Percentiles rank a stretch among this genome's conserved stretches.
These are phyloP conservation scores for Venturiaceae sp. DNA, from an alignment of 2,329 filamentous ascomycete genomes.

Conservation along the genomic window DNA sequence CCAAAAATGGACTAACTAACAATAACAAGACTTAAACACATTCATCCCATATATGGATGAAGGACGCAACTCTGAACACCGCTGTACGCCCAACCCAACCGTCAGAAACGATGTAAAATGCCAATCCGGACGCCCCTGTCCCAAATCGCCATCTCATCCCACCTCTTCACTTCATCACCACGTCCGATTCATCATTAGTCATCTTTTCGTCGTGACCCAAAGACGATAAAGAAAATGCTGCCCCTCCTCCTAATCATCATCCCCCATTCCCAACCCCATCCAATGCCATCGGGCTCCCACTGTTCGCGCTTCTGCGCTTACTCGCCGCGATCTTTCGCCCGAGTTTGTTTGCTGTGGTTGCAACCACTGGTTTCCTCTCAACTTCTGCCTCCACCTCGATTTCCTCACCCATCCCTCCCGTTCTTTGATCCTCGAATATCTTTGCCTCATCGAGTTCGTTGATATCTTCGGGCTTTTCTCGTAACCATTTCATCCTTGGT, in stretches of 20 bases:
- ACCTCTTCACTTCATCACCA: not conserved
- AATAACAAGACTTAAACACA: not conserved
- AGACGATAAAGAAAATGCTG: not conserved
- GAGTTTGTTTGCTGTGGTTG: not conserved
- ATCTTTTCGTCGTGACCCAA: not conserved
- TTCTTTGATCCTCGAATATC: conserved; percentile 28
- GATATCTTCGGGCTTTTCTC: conserved; percentile 71
- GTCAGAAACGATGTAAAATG: not conserved
- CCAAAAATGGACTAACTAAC: not conserved
- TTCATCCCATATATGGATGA: not conserved
- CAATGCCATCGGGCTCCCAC: conserved; percentile 6
- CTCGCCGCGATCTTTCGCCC: not conserved
- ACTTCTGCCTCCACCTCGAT: conserved; percentile 14
- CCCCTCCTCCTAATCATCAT: not conserved
- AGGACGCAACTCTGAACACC: not conserved
- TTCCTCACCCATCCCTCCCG: conserved; percentile 12
- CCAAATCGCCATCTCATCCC: not conserved
- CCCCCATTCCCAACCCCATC: conserved; percentile 1
- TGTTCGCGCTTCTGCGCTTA: not conserved
- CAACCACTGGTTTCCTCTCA: conserved; percentile 4
- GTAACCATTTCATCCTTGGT: conserved; percentile 93
- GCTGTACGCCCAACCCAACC: not conserved
- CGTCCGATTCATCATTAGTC: not conserved
- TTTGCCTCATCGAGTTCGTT: conserved; percentile 69
- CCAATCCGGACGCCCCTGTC: not conserved